These are phyloP conservation scores for Beauveria australis DNA, from an alignment of 2,329 filamentous ascomycete species.

Conservation along the genomic window DNA sequence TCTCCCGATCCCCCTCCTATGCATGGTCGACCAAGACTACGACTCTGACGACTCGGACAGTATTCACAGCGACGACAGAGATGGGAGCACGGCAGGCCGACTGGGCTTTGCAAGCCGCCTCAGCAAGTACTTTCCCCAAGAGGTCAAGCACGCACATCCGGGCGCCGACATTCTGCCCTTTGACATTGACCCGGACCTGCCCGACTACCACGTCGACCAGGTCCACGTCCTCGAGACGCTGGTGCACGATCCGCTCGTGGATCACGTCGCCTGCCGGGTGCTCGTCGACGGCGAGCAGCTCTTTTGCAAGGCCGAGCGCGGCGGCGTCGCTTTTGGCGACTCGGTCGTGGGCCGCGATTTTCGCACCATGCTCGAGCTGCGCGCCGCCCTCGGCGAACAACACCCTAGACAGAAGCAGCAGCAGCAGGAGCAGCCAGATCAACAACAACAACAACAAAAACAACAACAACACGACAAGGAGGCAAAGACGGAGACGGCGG, in stretches of 20 bases:
- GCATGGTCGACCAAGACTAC: not conserved
- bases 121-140: not conserved
- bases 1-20: not conserved
- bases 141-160: not conserved
- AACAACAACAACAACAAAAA: too few species aligned
- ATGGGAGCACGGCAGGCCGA: not conserved
- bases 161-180: not conserved
- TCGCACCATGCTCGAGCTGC: not conserved
- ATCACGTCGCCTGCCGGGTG: slow-evolving; percentile 5
- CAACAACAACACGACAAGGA: too few species aligned
- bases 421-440: too few species aligned
- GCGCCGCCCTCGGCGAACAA: not conserved
- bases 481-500: too few species aligned
- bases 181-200: not conserved
- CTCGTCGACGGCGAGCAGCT: slow-evolving; percentile 3
- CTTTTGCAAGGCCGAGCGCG: slow-evolving; percentile 10
- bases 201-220: not conserved
- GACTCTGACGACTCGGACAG: too few species aligned
- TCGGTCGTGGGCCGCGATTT: slow-evolving; percentile 8
- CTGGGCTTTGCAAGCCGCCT: not conserved
- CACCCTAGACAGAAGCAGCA: too few species aligned
- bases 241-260: not conserved
- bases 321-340: slow-evolving; percentile 8
- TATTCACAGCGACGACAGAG: too few species aligned
- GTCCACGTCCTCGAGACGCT: slow-evolving; percentile 3